These are phyloP conservation scores for Solanum verrucosum DNA, from an alignment of 257 asterid genomes.

Conservation along the genomic window DNA sequence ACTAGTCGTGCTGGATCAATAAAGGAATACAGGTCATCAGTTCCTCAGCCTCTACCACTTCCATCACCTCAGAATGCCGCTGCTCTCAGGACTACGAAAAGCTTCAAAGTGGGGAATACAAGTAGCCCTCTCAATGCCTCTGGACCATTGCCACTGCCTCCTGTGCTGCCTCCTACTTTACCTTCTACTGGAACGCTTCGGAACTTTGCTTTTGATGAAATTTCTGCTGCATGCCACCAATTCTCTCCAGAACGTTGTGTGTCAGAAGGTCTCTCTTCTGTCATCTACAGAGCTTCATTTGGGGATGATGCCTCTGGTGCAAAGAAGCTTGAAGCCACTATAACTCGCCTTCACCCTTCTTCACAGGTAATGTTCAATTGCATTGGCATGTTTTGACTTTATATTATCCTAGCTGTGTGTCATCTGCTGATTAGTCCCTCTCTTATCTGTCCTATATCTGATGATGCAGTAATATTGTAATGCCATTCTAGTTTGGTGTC, in stretches of 20 bases:
- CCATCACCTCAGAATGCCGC: slow-evolving; percentile 52
- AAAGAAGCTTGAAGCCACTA: slow-evolving; percentile 71
- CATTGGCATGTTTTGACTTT: not conserved
- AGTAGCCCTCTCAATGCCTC: slow-evolving; percentile 68
- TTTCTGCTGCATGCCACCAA: slow-evolving; percentile 83
- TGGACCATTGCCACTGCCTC: slow-evolving; percentile 90
- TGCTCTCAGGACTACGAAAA: slow-evolving; percentile 42
- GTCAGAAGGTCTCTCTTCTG: slow-evolving; percentile 87
- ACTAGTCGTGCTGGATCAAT: slow-evolving; percentile 50
- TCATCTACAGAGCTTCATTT: slow-evolving; percentile 78
- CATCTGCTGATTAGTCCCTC: not conserved
- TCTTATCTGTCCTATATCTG: not conserved
- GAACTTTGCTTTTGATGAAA: slow-evolving; percentile 62
- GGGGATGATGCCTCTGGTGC: slow-evolving; percentile 47
- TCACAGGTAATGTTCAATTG: slow-evolving; percentile 42
- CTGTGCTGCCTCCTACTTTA: slow-evolving; percentile 38
- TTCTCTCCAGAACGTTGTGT: slow-evolving; percentile 81
- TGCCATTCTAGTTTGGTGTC: not conserved
- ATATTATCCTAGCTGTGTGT: not conserved
- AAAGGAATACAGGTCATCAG: slow-evolving; percentile 51
- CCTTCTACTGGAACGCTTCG: slow-evolving; percentile 38
- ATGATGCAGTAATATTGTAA: not conserved
- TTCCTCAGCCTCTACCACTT: slow-evolving; percentile 94
- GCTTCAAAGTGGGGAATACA: slow-evolving; percentile 53
- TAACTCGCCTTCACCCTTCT: slow-evolving; percentile 71